These are phyloP conservation scores for Rutstroemia sydowiana DNA, from an alignment of 2,329 filamentous ascomycete species.

Conservation along the genomic window DNA sequence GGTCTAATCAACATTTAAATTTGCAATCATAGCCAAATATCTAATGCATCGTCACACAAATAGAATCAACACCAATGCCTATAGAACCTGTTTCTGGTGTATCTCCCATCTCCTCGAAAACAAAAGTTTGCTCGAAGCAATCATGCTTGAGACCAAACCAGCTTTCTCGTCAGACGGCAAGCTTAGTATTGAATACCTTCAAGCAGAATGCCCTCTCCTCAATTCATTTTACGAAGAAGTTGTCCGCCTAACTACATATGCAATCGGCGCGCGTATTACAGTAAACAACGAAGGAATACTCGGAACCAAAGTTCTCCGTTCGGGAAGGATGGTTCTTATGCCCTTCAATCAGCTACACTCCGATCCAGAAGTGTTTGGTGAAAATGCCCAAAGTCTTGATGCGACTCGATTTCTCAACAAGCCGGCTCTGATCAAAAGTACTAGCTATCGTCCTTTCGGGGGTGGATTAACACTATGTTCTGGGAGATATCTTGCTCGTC, in stretches of 20 bases:
- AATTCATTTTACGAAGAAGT: not conserved
- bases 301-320: not conserved
- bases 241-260: not conserved
- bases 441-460: not conserved
- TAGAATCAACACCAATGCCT: constrained; percentile 1
- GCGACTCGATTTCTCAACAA: not conserved
- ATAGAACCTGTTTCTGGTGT: not conserved
- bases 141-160: not conserved
- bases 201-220: not conserved
- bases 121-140: not conserved
- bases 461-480: not conserved
- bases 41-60: not conserved
- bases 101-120: not conserved
- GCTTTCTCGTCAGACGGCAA: not conserved
- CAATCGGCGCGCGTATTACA: not conserved
- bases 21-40: not conserved
- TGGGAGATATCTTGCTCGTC: not conserved
- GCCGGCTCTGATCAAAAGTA: not conserved
- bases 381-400: not conserved
- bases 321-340: not conserved
- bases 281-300: not conserved
- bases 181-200: not conserved
- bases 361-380: not conserved
- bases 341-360: not conserved
- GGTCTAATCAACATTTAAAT: not conserved